Conservation (phyloP, 495 filamentous ascomycete genomes). For the Aspergillus haitiensis region DNA sequence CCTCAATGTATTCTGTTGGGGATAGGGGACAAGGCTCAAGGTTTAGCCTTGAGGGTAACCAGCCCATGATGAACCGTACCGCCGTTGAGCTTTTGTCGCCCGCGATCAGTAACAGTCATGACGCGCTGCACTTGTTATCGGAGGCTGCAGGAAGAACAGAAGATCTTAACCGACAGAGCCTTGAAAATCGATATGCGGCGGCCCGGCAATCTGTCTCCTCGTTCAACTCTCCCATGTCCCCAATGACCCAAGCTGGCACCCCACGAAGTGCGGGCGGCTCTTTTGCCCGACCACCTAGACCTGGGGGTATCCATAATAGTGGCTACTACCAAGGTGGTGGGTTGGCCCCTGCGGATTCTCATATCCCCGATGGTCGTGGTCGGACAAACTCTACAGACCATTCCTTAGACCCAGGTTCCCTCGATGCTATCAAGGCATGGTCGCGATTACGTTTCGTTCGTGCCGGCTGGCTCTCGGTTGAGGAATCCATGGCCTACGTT, state of each 20-base stretch:
- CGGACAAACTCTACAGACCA: conserved; percentile 30
- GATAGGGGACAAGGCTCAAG: conserved; percentile 30
- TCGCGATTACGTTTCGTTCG: conserved; percentile 87
- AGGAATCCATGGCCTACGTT: conserved; percentile 89
- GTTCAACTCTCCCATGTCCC: conserved; percentile 45
- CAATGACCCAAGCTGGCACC: conserved; percentile 42
- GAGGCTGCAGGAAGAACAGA: conserved; percentile 57
- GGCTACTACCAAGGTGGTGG: conserved; percentile 33
- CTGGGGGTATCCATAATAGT: conserved; percentile 31
- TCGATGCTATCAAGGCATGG: conserved; percentile 81
- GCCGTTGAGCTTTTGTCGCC: conserved; percentile 57
- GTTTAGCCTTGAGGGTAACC: conserved; percentile 38
- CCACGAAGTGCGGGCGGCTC: conserved; percentile 41
- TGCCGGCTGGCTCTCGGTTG: conserved; percentile 92
- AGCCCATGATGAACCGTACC: conserved; percentile 54
- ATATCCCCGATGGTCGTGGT: conserved; percentile 31
- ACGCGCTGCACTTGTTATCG: conserved; percentile 60
- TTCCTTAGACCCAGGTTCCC: conserved; percentile 37
- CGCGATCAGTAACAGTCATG: conserved; percentile 59
- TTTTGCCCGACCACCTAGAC: conserved; percentile 38
- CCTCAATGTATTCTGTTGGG: conserved; percentile 30
- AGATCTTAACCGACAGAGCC: conserved; percentile 45
- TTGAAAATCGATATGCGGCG: conserved; percentile 41
- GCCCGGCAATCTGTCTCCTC: conserved; percentile 45
- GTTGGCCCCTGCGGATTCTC: conserved; percentile 33